Percentiles rank a stretch among this genome's conserved stretches.
phyloP scores from a whole-genome alignment of 805 yeast genomes.

The Saccharomycopsis fibuligera region DNA sequence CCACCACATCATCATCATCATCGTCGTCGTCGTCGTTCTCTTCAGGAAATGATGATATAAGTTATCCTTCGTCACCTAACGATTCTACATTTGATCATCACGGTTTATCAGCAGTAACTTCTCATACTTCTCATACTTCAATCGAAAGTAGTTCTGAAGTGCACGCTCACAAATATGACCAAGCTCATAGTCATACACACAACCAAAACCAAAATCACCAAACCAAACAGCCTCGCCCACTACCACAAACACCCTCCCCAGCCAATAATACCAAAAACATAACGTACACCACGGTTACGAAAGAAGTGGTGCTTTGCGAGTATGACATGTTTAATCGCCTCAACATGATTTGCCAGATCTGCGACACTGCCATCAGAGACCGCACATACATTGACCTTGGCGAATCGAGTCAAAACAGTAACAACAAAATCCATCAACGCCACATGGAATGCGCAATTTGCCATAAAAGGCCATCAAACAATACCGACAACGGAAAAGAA shows the following conservation, averaged over 20 bases:
- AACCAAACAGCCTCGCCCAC: background rate
- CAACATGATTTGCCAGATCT: conserved; percentile 76
- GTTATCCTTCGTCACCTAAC: conserved; percentile 3
- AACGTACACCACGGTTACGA: background rate
- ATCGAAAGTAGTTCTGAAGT: background rate
- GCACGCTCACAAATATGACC: no score
- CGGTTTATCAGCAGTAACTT: background rate
- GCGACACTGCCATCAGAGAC: conserved; percentile 81
- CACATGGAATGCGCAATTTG: no score
- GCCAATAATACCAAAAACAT: no score
- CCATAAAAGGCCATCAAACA: background rate
- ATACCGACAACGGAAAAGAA: background rate
- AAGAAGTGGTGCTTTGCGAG: conserved; percentile 65
- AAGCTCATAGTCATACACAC: no score
- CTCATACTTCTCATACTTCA: conserved; percentile 1
- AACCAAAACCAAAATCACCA: background rate
- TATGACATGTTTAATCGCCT: conserved; percentile 83
- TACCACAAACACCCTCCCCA: background rate
- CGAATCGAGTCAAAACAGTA: conserved; percentile 85
- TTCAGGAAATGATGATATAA: background rate
- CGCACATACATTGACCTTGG: conserved; percentile 82
- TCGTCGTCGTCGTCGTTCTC: background rate
- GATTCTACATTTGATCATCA: conserved; percentile 12
- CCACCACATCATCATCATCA: no score
- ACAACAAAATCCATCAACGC: no score